Percentiles rank a stretch among this genome's conserved stretches.
phyloP scores from a whole-genome alignment of 352 stramenopile species.

The Globisporangium echinulatum region DNA sequence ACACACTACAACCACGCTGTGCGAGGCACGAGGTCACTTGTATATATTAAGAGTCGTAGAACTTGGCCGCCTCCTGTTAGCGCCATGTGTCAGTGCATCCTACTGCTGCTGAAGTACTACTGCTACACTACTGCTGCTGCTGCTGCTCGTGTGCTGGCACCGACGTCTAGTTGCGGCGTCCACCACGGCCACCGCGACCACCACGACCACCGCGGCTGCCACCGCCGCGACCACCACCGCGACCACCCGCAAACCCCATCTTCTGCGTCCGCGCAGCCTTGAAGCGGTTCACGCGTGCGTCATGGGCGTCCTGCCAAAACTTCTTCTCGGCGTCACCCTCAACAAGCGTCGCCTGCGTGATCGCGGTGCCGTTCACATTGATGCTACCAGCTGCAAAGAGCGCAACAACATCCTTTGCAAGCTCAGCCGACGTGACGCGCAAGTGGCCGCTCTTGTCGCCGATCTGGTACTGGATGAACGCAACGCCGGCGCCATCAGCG shows the following conservation, averaged over 20 bases:
- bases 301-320: slow-evolving; percentile 79
- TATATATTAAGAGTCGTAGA: slow-evolving; percentile 21
- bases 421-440: slow-evolving; percentile 49
- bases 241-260: slow-evolving; percentile 30
- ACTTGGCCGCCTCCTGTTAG: no score
- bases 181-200: slow-evolving; percentile 26
- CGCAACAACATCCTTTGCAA: slow-evolving; percentile 56
- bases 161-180: slow-evolving; percentile 15
- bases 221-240: slow-evolving; percentile 28
- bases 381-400: slow-evolving; percentile 55
- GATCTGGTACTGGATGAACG: slow-evolving; percentile 86
- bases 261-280: slow-evolving; percentile 78
- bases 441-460: slow-evolving; percentile 61
- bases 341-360: slow-evolving; percentile 45
- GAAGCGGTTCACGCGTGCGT: slow-evolving; percentile 67
- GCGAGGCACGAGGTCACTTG: slow-evolving; percentile 5
- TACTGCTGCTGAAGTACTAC: background rate
- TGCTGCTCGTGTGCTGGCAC: background rate
- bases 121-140: slow-evolving; percentile 2
- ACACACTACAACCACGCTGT: background rate
- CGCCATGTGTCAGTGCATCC: no score
- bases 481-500: slow-evolving; percentile 49
- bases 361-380: slow-evolving; percentile 63
- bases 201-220: slow-evolving; percentile 36
- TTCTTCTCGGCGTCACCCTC: slow-evolving; percentile 78